These are phyloP conservation scores for Oryza brachyantha DNA, from an alignment of 176 grass and related monocot species.

Conservation along the genomic window DNA sequence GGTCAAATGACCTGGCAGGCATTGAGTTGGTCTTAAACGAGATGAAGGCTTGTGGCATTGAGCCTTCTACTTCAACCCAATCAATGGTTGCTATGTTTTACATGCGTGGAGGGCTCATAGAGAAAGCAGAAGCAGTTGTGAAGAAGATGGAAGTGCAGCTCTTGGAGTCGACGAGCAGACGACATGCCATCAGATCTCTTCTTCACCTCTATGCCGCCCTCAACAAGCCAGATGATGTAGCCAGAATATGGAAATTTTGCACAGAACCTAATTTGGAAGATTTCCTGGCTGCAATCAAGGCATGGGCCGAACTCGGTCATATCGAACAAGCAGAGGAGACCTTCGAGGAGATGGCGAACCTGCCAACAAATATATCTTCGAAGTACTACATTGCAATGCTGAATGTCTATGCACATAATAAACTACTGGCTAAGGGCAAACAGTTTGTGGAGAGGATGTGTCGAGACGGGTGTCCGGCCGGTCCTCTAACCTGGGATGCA, in stretches of 20 bases:
- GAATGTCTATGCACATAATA: slow-evolving; percentile 67
- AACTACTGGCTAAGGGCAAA: slow-evolving; percentile 59
- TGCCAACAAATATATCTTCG: slow-evolving; percentile 34
- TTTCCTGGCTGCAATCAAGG: slow-evolving; percentile 62
- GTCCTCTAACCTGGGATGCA: slow-evolving; percentile 55
- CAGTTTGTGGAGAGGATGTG: slow-evolving; percentile 58
- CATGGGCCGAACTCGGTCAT: slow-evolving; percentile 58
- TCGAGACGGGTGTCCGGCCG: slow-evolving; percentile 27
- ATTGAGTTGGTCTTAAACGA: slow-evolving; percentile 54
- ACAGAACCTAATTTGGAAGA: slow-evolving; percentile 51
- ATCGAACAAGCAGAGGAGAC: slow-evolving; percentile 48
- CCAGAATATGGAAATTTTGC: slow-evolving; percentile 63
- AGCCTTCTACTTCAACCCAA: slow-evolving; percentile 40
- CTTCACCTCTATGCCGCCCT: slow-evolving; percentile 68
- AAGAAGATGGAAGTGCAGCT: slow-evolving; percentile 53
- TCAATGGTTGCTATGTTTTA: slow-evolving; percentile 52
- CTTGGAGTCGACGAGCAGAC: slow-evolving; percentile 15
- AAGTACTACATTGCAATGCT: slow-evolving; percentile 63
- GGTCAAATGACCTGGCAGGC: slow-evolving; percentile 58
- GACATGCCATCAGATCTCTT: slow-evolving; percentile 42
- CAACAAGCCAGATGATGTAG: slow-evolving; percentile 53
- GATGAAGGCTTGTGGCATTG: slow-evolving; percentile 55
- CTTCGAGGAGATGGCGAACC: slow-evolving; percentile 55
- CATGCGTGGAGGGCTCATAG: slow-evolving; percentile 38
- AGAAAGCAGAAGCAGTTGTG: slow-evolving; percentile 67